Evolutionary conservation across 129 eudicot genomes (phyloP).

Genomic region (Gnaphalium uliginosum): DNA sequence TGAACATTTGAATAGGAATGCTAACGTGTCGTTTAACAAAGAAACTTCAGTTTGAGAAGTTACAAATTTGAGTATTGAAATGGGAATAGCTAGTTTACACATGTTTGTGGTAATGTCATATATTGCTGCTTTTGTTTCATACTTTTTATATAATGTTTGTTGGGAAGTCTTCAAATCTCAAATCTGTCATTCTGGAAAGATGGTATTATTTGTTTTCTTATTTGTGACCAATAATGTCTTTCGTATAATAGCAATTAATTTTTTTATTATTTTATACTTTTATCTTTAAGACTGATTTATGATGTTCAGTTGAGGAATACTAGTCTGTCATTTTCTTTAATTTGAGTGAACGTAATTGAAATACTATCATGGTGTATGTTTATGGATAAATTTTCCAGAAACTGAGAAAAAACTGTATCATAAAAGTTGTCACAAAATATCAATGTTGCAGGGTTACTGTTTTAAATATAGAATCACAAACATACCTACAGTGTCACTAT

Average conservation of each 20-base stretch:
- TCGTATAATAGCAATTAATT: not conserved
- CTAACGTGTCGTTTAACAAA: not conserved
- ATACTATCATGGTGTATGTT: not conserved
- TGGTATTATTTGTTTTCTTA: not conserved
- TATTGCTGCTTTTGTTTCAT: slow-evolving; percentile 1
- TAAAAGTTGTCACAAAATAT: too few relatives aligned
- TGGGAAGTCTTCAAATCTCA: not conserved
- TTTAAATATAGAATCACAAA: not conserved
- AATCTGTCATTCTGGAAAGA: not conserved
- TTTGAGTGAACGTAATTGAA: not conserved
- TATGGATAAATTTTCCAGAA: not conserved
- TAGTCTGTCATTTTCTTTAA: not conserved
- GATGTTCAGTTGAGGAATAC: not conserved
- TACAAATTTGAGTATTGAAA: not conserved
- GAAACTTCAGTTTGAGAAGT: not conserved
- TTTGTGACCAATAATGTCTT: not conserved
- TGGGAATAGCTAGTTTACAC: not conserved
- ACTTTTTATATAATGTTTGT: not conserved
- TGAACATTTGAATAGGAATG: not conserved
- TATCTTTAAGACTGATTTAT: not conserved
- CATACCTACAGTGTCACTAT: not conserved
- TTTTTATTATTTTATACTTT: not conserved
- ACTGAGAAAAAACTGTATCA: not conserved
- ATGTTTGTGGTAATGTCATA: slow-evolving; percentile 11
- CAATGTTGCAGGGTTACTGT: not conserved